Evolutionary conservation across 257 asterid species (phyloP), one percentile per base, ranked within the genome.

Genomic region (Forsythia viridissima): DNA sequence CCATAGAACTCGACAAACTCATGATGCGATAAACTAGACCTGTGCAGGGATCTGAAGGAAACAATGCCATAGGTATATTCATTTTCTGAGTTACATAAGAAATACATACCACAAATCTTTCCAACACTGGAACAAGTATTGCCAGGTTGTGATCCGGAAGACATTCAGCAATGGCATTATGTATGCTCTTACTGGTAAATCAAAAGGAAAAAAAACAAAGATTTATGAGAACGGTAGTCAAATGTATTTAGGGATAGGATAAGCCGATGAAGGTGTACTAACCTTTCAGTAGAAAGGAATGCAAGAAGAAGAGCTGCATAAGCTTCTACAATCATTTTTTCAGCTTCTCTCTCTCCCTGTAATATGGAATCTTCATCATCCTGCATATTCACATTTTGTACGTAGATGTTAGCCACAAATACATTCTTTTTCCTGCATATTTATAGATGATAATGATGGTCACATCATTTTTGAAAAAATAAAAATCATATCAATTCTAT

Each of bases 271-370:
- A 39, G n/a, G 55, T 6, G 83, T 39, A 78, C 78, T 70, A 75
- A 96, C 99, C 99, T 91, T 78, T 92, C 97, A 3, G 94, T 93
- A 34, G 99, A 96, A 85, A 96, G 98, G 81, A 96, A 93, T 63
- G 98, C 99, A 48, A 96, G 94, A 80, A 96, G 97, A 80, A 96
- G 97, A 82, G 99, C 99, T 41, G 98, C 83, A 84, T 93, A 93
- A 72, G 97, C 99, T 91, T 96, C 99, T 39, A 93, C 90, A 78
- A 96, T 93, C 97, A 92, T 93, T 87, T 96, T 96, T 83, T 96
- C 99, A 12, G 97, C 99, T 84, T 93, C 98, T 83, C 87, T 96
- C 85, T 93, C 95, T 74, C 97, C 97, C 84, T 88, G 93, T 85
- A 88, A 82, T 84, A 96, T 74, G 65, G 97, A 88, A 61, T 91